Percentiles rank a stretch among this genome's conserved stretches.
These are phyloP conservation scores for Penicillium janthinellum DNA, from an alignment of 2,329 filamentous ascomycete species.

Conservation along the genomic window DNA sequence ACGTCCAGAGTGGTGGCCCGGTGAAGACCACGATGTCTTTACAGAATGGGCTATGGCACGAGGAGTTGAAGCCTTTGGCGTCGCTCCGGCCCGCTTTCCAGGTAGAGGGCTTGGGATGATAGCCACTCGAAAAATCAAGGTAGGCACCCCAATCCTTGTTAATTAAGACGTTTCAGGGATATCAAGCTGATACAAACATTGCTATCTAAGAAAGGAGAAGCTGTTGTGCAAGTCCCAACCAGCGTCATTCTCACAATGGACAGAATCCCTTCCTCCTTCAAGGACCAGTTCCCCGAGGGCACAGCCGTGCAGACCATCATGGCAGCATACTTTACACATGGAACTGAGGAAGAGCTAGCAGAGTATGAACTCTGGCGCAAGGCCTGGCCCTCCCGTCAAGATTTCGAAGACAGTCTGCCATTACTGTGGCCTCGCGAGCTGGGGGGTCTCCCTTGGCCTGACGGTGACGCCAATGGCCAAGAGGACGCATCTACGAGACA, in stretches of 20 bases:
- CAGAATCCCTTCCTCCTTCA: constrained; percentile 58
- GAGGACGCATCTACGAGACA: not conserved
- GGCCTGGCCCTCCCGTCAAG: constrained; percentile 65
- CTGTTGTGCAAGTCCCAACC: constrained; percentile 66
- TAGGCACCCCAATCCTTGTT: constrained; percentile 36
- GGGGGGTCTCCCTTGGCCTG: constrained; percentile 38
- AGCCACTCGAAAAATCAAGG: constrained; percentile 67
- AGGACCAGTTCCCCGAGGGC: constrained; percentile 54
- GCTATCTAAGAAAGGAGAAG: constrained; percentile 56
- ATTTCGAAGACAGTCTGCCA: constrained; percentile 62
- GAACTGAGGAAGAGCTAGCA: constrained; percentile 46
- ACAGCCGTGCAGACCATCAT: constrained; percentile 71
- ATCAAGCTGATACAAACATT: not conserved
- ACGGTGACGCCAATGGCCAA: constrained; percentile 23
- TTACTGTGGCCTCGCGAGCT: constrained; percentile 54
- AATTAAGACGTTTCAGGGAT: not conserved
- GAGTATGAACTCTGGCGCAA: constrained; percentile 63
- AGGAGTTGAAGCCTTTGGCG: constrained; percentile 68
- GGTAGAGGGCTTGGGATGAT: constrained; percentile 78
- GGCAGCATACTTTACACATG: constrained; percentile 66
- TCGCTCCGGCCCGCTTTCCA: constrained; percentile 67
- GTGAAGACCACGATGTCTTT: constrained; percentile 55
- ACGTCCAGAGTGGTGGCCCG: constrained; percentile 35
- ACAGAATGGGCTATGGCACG: constrained; percentile 66
- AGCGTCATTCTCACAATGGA: constrained; percentile 66